A percentile compares a stretch with the other conserved stretches of the same genome.
phyloP scores from a whole-genome alignment of 108 stramenopile genomes.

The Epithemia pelagica region DNA sequence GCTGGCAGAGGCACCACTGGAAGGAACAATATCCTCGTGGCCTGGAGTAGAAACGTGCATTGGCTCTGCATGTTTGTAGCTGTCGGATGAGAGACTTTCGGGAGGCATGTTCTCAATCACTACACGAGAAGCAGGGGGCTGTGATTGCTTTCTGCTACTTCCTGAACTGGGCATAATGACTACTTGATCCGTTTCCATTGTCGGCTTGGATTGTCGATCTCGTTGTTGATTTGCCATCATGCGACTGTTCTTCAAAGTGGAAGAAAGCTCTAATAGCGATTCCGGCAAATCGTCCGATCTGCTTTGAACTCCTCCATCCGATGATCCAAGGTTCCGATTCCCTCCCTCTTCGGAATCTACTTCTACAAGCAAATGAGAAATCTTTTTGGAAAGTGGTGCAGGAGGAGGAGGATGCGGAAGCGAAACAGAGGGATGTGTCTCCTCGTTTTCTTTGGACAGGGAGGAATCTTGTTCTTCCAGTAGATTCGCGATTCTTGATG shows the following conservation, averaged over 20 bases:
- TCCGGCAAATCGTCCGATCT: neutral
- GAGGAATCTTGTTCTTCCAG: neutral
- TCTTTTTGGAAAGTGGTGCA: neutral
- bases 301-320: neutral
- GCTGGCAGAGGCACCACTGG: neutral
- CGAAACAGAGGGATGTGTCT: neutral
- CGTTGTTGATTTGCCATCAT: neutral
- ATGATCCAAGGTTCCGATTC: neutral
- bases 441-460: neutral
- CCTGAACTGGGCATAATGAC: neutral
- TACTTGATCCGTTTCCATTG: neutral
- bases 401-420: neutral
- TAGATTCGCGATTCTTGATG: neutral
- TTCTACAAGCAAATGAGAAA: neutral
- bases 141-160: neutral
- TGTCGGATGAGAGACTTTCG: neutral
- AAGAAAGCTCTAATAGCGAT: neutral
- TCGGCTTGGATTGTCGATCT: neutral
- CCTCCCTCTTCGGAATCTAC: neutral
- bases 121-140: neutral
- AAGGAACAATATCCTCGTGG: neutral
- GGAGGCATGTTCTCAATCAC: neutral
- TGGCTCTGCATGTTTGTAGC: neutral
- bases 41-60: neutral
- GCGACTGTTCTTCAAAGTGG: neutral